These are phyloP conservation scores for Zanthoxylum bungeanum DNA, from an alignment of 345 rosid species.

Conservation along the genomic window DNA sequence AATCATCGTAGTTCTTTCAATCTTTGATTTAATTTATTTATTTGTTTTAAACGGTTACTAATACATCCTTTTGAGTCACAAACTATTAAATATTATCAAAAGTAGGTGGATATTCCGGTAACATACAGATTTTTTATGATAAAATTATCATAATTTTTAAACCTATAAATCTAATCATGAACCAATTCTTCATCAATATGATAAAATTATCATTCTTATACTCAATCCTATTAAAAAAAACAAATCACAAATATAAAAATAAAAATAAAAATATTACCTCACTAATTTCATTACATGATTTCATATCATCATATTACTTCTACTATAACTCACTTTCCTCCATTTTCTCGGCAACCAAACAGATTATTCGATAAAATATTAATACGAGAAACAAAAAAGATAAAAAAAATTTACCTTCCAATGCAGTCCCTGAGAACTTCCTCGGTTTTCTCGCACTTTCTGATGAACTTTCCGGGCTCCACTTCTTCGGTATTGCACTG, in stretches of 20 bases:
- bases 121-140: too few relatives aligned
- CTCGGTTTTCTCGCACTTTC: slow-evolving; percentile 86
- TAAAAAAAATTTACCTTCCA: slow-evolving; percentile 49
- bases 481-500: slow-evolving; percentile 89
- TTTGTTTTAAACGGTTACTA: background rate
- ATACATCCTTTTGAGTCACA: too few relatives aligned
- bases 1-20: background rate
- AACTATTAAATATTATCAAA: too few relatives aligned
- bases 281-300: too few relatives aligned
- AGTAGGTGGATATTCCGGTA: too few relatives aligned
- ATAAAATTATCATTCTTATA: too few relatives aligned
- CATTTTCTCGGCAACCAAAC: background rate
- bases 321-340: background rate
- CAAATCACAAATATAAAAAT: too few relatives aligned
- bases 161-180: background rate
- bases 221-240: too few relatives aligned
- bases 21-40: too few relatives aligned
- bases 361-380: background rate
- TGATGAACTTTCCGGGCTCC: slow-evolving; percentile 75
- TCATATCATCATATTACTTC: background rate
- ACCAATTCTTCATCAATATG: too few relatives aligned
- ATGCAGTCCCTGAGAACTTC: slow-evolving; percentile 68
- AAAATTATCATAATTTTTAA: too few relatives aligned
- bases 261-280: too few relatives aligned
- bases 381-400: background rate